Evolutionary conservation across 768 basidiomycete species (phyloP), one percentile per base, ranked within the genome.

Genomic region (Collybiopsis luxurians): DNA sequence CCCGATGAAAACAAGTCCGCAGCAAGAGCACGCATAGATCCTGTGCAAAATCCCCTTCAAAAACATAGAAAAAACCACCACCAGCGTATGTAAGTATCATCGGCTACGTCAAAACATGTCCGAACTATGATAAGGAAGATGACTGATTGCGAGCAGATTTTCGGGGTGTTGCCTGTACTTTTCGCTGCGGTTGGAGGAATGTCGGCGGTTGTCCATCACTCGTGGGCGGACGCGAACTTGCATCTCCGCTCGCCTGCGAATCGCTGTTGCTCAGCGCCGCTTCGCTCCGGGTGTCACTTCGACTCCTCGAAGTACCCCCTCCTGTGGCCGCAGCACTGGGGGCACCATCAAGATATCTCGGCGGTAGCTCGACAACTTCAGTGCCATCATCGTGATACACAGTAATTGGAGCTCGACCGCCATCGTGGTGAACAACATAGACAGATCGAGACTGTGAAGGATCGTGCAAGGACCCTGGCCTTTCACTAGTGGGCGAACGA

Each of bases 341-440:
- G 6, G 4, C 48, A 49, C 58, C 65, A 9, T 67, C 70, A 21
- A 66, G 65, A 54, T 85, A 85, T 34, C 75, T 69, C 4, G 84
- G 84, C 6, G 83, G 85, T 10, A 86, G 71, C 68, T 86, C 85
- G 10, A 84, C 80, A 5, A 85, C 79, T 58, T 81, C 73, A 9
- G 81, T 77, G 15, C 82, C 84, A 44, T 78, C 75, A 53, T 75
- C 71, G 53, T 82, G 79, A 60, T 79, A 83, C 19, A 84, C 80
- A 2, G 83, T 82, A 39, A 86, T 80, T 0, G 84, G 84, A 17
- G 82, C 68, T 15, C 75, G 66, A 11, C 83, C 80, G n/a, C 74
- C 76, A 61, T 85, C 84, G 61, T 85, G 84, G 60, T 85, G 85
- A 30, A 86, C 76, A 39, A 84, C 81, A 59, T 84, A 84, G 9